Evolutionary conservation across 1,139 yeast species (phyloP).

Genomic region (Debaryomyces singareniensis): DNA sequence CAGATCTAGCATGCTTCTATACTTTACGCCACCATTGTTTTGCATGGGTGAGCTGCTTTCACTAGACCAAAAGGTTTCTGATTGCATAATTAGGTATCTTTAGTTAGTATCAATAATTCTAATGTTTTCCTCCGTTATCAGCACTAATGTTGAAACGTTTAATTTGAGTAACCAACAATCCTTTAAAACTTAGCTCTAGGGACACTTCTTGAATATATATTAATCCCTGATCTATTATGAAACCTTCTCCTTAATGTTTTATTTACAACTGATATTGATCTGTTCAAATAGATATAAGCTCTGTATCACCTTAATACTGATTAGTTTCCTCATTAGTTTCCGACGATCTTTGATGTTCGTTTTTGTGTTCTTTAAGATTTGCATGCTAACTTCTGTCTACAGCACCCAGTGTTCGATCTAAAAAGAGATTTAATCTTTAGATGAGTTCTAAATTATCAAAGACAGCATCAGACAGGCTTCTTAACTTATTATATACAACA

Average conservation of each 20-base stretch:
- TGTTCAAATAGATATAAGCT: neutral
- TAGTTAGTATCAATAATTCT: too few species aligned
- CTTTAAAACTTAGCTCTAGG: too few species aligned
- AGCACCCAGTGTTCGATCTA: neutral
- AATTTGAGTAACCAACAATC: too few species aligned
- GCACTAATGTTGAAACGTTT: too few species aligned
- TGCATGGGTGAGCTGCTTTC: slow-evolving; percentile 22
- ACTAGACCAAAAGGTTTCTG: slow-evolving; percentile 37
- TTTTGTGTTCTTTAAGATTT: slow-evolving; percentile 1
- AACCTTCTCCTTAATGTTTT: too few species aligned
- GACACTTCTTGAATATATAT: too few species aligned
- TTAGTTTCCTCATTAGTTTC: slow-evolving; percentile 1
- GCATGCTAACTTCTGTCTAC: neutral
- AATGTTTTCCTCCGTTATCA: too few species aligned
- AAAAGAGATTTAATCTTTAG: neutral
- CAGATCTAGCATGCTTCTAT: slow-evolving; percentile 29
- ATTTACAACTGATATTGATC: too few species aligned
- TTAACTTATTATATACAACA: slow-evolving; percentile 25
- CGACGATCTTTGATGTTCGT: slow-evolving; percentile 1
- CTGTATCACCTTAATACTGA: slow-evolving; percentile 3
- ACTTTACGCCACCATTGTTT: slow-evolving; percentile 17
- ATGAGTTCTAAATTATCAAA: slow-evolving; percentile 13
- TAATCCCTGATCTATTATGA: too few species aligned
- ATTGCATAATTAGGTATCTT: slow-evolving; percentile 17
- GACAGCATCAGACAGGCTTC: slow-evolving; percentile 21